Evolutionary conservation across 768 basidiomycete genomes (phyloP), one percentile per base, ranked within the genome.

Genomic region (Boletus insuetus): DNA sequence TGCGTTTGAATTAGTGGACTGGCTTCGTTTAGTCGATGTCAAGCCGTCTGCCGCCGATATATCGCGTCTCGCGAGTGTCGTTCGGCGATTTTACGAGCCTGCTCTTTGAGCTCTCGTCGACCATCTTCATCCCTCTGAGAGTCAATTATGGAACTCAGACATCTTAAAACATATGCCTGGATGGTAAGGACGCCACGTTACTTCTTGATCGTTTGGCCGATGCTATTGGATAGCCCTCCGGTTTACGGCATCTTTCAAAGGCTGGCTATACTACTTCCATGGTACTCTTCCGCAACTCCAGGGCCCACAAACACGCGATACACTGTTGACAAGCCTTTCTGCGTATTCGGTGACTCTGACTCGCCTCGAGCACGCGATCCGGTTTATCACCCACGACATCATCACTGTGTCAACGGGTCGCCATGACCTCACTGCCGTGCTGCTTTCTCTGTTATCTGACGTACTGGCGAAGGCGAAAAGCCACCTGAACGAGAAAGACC

Each of bases 1-100:
- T 29, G 85, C 84, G 0, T 82, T 74, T 42, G 82, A 83, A 48
- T 71, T 89, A 0, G 73, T 89, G n/a, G 86, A 87, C 59, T 83
- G 80, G 79, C 54, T 86, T 32, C 82, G 87, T 38, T 68, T 87
- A 1, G 61, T 76, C 3, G 73, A 74, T 14, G 63, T 67, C 24
- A 61, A 69, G 1, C 59, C 81, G 4, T 60, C 64, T 14, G 13
- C 69, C 1, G 56, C 60, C 0, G 75, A 84, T 45, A 63, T 85
- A 19, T 63, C 58, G 19, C 76, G 77, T 7, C 63, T 86, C 2
- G 64, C 74, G 0, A 51, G 52, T 2, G 65, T 77, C 0, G 58
- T 87, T 29, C 59, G 65, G 13, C 72, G 71, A 20, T 68, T 83
- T n/a, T 66, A 84, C 55, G 62, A 68, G 1, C 73, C 78, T 0